Percentiles rank a stretch among this genome's conserved stretches.
Evolutionary conservation across 2,329 filamentous ascomycete species (phyloP).

Genomic region (Calonectria pauciramosa): DNA sequence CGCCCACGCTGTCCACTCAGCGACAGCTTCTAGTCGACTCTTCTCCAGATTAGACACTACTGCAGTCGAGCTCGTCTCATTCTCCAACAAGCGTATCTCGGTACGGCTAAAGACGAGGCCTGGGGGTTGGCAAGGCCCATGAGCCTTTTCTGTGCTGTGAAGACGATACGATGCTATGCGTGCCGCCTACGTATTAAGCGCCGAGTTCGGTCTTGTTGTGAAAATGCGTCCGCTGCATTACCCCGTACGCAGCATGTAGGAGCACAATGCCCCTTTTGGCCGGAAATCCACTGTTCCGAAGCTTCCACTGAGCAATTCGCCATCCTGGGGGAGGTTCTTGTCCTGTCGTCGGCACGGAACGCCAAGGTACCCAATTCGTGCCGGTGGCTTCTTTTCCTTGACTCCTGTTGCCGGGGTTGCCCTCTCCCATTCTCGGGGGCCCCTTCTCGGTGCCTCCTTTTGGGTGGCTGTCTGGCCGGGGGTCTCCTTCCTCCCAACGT

Average conservation of each 20-base stretch:
- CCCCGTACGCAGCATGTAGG: background rate
- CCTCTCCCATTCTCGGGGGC: slow-evolving; percentile 20
- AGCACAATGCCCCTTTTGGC: background rate
- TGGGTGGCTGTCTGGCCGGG: slow-evolving; percentile 10
- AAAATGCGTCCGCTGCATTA: background rate
- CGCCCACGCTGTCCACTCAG: slow-evolving; percentile 15
- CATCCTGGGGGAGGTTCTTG: background rate
- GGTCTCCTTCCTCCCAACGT: slow-evolving; percentile 22
- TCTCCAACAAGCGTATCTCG: slow-evolving; percentile 16
- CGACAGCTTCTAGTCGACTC: slow-evolving; percentile 1
- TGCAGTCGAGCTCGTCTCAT: slow-evolving; percentile 18
- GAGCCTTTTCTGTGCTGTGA: slow-evolving; percentile 4
- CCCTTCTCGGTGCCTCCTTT: slow-evolving; percentile 22
- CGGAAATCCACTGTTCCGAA: background rate
- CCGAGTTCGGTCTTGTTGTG: background rate
- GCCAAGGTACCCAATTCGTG: slow-evolving; percentile 7
- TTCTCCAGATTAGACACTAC: slow-evolving; percentile 24
- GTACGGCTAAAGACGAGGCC: slow-evolving; percentile 8
- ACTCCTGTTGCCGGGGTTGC: slow-evolving; percentile 20
- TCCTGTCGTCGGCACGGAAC: background rate
- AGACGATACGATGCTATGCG: slow-evolving; percentile 11
- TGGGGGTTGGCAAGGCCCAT: slow-evolving; percentile 19
- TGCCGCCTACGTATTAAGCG: slow-evolving; percentile 6
- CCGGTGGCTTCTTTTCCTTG: background rate
- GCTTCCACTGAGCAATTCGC: slow-evolving; percentile 1